Evolutionary conservation across 345 rosid species (phyloP).

Genomic region (Syzygium jambos): DNA sequence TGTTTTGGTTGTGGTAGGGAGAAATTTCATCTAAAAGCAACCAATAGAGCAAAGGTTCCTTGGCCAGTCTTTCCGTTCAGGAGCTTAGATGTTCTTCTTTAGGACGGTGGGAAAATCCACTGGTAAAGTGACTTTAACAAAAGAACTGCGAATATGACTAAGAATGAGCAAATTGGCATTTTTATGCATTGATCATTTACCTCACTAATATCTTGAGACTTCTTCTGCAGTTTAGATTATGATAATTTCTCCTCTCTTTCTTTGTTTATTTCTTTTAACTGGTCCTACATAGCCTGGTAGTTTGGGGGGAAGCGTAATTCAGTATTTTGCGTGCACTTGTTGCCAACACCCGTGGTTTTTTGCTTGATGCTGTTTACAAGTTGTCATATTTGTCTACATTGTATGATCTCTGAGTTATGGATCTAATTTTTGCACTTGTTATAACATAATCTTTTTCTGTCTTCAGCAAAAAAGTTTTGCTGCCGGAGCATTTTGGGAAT

Average conservation of each 20-base stretch:
- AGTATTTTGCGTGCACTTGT: neutral
- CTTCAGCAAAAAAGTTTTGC: conserved; percentile 66
- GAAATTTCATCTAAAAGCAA: neutral
- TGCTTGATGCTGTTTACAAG: neutral
- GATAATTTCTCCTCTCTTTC: neutral
- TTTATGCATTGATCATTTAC: neutral
- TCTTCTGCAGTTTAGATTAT: neutral
- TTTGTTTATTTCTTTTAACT: neutral
- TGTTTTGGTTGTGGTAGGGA: neutral
- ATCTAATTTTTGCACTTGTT: neutral
- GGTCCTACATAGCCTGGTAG: neutral
- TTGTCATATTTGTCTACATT: neutral
- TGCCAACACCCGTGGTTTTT: neutral
- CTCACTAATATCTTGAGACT: neutral
- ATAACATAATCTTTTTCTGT: neutral
- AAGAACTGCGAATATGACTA: neutral
- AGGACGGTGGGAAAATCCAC: too few relatives aligned
- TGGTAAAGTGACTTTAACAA: neutral
- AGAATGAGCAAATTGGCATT: neutral
- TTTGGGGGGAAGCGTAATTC: neutral
- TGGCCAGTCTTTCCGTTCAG: too few relatives aligned
- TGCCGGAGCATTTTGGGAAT: conserved; percentile 79
- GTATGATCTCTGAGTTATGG: neutral
- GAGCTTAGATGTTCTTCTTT: too few relatives aligned
- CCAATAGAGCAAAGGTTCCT: too few relatives aligned